Base-by-base conservation (phyloP, 768 basidiomycete species). In the Exidia glandulosa region DNA sequence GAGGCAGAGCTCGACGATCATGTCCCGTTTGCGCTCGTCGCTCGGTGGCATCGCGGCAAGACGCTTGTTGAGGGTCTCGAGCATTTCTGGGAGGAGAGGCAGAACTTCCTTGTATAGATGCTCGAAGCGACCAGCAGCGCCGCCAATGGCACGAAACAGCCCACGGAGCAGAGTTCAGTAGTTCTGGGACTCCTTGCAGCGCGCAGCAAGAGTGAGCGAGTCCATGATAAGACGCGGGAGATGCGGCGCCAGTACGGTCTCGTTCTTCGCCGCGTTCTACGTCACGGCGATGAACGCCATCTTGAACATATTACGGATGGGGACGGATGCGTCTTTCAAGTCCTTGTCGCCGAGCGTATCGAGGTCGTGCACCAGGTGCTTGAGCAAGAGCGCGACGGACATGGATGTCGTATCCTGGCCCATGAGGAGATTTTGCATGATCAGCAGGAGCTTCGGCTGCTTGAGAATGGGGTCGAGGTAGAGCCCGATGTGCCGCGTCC, bases 1-100 rank as follows among this genome's bases (percentile, higher is more conserved):
- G 56, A 99, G 83, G 70, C 92, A 95, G 52, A 99, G 84, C 68
- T 99, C 96, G 60, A 95, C 94, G 66, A 98, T 90, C 76, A 97
- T 86, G 71, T 99, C 96, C 58, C 88, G 81, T 57, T 82, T 82
- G 63, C 76, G 14, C 36, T 70, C 67, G 60, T 73, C 78, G n/a
- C 89, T 86, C 19, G 66, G 62, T 45, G 90, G 87, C 4, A 93
- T 90, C 12, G 90, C 81, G 56, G 88, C 78, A 19, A 99, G 81
- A 61, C 97, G 93, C 56, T 88, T 83, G 66, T 95, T 94, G 50
- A 99, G 77, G 62, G 86, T 91, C 68, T 99, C 95, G 56, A 99
- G 80, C 88, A 99, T 94, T 69, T 97, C 94, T 19, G 96, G 94
- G 3, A 99, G 81, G 55, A 98, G 83, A 2, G 96, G 95, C 10